Base-by-base conservation (phyloP, 495 filamentous ascomycete species). In the Penicillium goetzii region DNA sequence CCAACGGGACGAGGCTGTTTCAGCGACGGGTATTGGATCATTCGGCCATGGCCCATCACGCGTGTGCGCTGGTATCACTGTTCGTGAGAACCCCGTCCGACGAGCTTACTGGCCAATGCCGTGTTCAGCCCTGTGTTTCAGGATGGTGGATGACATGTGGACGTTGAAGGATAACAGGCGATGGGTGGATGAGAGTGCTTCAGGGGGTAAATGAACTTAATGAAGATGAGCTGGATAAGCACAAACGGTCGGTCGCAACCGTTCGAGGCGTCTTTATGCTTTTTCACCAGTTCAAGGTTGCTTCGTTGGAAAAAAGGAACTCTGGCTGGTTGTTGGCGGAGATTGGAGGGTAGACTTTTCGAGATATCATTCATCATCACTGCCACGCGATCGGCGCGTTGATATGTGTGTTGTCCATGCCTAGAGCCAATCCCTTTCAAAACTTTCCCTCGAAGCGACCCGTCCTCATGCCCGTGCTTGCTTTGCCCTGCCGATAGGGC, bases 401-500 rank as follows among this genome's bases (percentile, higher is more conserved):
- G 23, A 25, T 23, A 49, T 51, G 47, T 50, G 47, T 28, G 47
- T 30, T 51, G 47, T 51, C 47, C 14, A 15, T 21, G 26, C 2
- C 14, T 12, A 51, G 25, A 28, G 8, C 47, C 47, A 51, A 28
- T 51, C 47, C 47, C 14, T 49, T 49, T n/a, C n/a, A n/a, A n/a
- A n/a, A n/a, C n/a, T n/a, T n/a, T 12, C 23, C 21, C 11, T 17
- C n/a, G n/a, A 49, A 49, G 11, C 56, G 7, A 33, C 10, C 40
- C 28, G 32, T 25, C n/a, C 26, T 30, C 40, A 47, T 49, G 47
- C 47, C 47, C 47, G 26, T 47, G 47, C 47, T 33, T 19, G 28
- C 6, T 9, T 21, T 14, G 32, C 47, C 47, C 40, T 59, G 56
- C 41, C 43, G 56, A 49, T 59, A 59, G 56, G 56, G 56, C 56